These are phyloP conservation scores for Colletotrichum euphorbiae DNA, from an alignment of 2,329 filamentous ascomycete genomes.

Conservation along the genomic window DNA sequence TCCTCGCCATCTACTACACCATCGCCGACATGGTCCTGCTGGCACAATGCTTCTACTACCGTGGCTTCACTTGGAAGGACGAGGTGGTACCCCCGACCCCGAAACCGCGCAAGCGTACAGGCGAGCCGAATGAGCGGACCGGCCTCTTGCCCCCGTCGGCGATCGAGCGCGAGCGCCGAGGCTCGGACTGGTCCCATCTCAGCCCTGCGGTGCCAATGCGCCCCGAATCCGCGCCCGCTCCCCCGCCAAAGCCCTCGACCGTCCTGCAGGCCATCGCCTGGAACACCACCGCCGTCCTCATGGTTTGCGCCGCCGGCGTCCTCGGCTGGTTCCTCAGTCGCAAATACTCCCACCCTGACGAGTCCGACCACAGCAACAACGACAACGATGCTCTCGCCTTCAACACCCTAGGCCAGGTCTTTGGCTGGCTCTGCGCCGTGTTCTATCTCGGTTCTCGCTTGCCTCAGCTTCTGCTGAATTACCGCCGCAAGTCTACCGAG, in stretches of 20 bases:
- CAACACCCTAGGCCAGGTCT: constrained; percentile 85
- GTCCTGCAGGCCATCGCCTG: constrained; percentile 71
- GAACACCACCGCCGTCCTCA: constrained; percentile 79
- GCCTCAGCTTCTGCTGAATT: constrained; percentile 93
- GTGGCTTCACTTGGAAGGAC: constrained; percentile 79
- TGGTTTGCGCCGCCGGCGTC: constrained; percentile 86
- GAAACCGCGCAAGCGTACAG: constrained; percentile 51
- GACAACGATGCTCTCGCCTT: constrained; percentile 69
- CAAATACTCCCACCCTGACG: constrained; percentile 53
- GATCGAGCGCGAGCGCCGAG: constrained; percentile 58
- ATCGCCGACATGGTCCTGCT: constrained; percentile 90
- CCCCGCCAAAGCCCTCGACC: constrained; percentile 61
- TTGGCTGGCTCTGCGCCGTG: constrained; percentile 90
- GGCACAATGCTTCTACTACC: constrained; percentile 94
- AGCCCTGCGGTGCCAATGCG: constrained; percentile 87
- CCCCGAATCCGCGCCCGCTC: constrained; percentile 54
- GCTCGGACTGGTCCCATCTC: constrained; percentile 70
- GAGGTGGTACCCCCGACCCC: constrained; percentile 57
- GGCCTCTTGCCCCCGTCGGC: constrained; percentile 53
- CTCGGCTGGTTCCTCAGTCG: constrained; percentile 85
- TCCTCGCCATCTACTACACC: constrained; percentile 94
- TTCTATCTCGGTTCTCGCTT: constrained; percentile 91
- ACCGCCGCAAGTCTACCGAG: constrained; percentile 90
- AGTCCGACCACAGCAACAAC: constrained; percentile 55
- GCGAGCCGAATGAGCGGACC: constrained; percentile 64